Evolutionary conservation across 73 alveolate genomes (phyloP).

Genomic region (Symbiodinium pilosum): DNA sequence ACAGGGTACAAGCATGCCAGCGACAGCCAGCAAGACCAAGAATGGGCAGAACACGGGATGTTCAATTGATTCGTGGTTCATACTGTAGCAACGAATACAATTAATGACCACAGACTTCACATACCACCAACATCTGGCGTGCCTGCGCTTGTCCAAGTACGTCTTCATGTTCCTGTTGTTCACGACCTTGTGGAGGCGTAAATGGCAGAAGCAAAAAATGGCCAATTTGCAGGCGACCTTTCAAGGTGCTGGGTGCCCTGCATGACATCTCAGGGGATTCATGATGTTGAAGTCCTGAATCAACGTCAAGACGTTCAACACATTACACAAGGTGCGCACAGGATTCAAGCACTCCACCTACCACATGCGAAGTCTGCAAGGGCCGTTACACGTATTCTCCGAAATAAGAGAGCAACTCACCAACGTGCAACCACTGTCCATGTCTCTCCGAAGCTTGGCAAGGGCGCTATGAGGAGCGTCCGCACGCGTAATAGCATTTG

Average conservation of each 20-base stretch:
- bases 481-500: conserved; percentile 79
- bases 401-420: background rate
- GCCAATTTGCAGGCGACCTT: background rate
- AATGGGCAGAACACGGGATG: too few species aligned
- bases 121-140: too few species aligned
- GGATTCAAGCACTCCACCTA: too few species aligned
- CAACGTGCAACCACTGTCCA: conserved; percentile 24
- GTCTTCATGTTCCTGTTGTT: conserved; percentile 83
- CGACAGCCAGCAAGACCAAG: too few species aligned
- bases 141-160: conserved; percentile 75
- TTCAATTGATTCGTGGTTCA: too few species aligned
- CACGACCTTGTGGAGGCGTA: background rate
- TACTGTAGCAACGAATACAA: too few species aligned
- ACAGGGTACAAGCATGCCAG: too few species aligned
- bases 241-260: background rate
- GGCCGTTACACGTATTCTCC: too few species aligned
- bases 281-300: conserved; percentile 76
- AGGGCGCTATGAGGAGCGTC: conserved; percentile 93
- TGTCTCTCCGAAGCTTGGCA: conserved; percentile 81
- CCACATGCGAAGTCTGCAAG: too few species aligned
- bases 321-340: too few species aligned
- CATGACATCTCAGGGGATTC: conserved; percentile 47
- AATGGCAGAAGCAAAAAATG: background rate
- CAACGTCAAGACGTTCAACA: too few species aligned
- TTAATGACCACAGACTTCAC: too few species aligned